Base-by-base conservation (phyloP, 2,329 filamentous ascomycete species). In the Septoria petroselini region DNA sequence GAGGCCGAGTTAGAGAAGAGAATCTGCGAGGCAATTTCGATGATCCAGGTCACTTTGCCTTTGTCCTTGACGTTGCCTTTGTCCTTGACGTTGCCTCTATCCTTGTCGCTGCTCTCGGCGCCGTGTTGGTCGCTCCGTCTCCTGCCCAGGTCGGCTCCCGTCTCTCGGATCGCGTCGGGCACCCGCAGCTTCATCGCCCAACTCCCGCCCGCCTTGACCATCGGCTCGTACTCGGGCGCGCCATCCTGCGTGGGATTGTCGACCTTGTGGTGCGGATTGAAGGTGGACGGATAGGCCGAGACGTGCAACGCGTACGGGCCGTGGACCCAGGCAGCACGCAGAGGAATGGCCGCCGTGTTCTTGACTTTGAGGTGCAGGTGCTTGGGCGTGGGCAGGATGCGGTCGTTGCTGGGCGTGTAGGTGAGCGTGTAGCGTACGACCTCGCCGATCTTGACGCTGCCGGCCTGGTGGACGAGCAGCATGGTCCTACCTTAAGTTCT, bases 321-420 rank as follows among this genome's bases (percentile, higher is more conserved):
- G 71, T 96, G 93, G 46, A 98, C 85, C 68, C 96, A 98, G 49
- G 93, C 93, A 46, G 93, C 93, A 64, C 93, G 88, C 31, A 97
- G 76, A 12, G 93, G 88, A 57, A 95, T 88, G 50, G 88, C 86
- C 31, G 87, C 93, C 7, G 88, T 91, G 70, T 98, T 98, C 68
- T 88, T 91, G 68, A 98, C 84, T 61, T 88, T 89, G 38, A 98
- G 81, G 70, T 88, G 82, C 30, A 98, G 81, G 61, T 83, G 78
- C 58, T 85, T 76, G 21, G 91, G 91, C 3, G 88, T 85, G 3
- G 93, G 93, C 2, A 95, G 79, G 65, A 96, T 94, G 60, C 88
- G 88, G 70, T 97, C 93, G 63, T 83, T 79, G 31, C 85, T 84
- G 3, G 93, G 93, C 1, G 86, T 93, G 71, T 98, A 98, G 41